Percentiles rank a stretch among this genome's conserved stretches.
These are phyloP conservation scores for Taphrina betulina DNA, from an alignment of 1,139 yeast species.

Conservation along the genomic window DNA sequence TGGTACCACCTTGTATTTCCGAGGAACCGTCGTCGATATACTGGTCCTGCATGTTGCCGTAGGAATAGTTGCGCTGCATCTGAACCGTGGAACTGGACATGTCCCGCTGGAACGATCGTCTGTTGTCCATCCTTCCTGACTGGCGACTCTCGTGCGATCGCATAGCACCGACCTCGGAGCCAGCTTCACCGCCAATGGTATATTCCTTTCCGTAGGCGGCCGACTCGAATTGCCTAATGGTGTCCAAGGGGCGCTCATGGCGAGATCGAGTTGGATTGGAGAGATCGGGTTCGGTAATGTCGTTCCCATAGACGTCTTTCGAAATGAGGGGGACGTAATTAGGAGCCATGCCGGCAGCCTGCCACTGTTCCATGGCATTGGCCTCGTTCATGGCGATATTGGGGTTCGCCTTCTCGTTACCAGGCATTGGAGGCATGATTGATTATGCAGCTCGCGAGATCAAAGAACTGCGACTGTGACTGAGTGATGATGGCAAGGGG, in stretches of 20 bases:
- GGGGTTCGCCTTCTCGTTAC: conserved; percentile 29
- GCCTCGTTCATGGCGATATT: conserved; percentile 33
- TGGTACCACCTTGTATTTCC: conserved; percentile 14
- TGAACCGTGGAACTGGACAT: conserved; percentile 13
- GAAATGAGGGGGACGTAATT: conserved; percentile 27
- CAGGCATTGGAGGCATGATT: conserved; percentile 28
- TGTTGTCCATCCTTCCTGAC: conserved; percentile 1
- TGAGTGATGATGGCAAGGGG: no score
- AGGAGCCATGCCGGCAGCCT: conserved; percentile 11
- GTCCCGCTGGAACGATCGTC: conserved; percentile 6
- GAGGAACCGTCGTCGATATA: conserved; percentile 14
- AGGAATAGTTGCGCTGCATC: conserved; percentile 6
- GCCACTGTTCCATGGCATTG: conserved; percentile 27
- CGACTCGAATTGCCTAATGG: conserved; percentile 87
- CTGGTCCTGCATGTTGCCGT: conserved; percentile 23
- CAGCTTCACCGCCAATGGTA: conserved; percentile 7
- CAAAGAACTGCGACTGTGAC: no score
- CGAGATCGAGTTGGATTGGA: conserved; percentile 90
- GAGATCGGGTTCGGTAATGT: conserved; percentile 67
- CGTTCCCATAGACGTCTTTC: conserved; percentile 75
- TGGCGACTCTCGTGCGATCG: conserved; percentile 10
- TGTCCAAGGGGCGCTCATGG: conserved; percentile 93
- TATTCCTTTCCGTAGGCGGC: conserved; percentile 51
- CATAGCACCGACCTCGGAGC: conserved; percentile 8
- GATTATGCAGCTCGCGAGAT: background rate